Evolutionary conservation across 75 land plant species (phyloP), one percentile per base, ranked within the genome.

Genomic region (Isoetes taiwanensis): DNA sequence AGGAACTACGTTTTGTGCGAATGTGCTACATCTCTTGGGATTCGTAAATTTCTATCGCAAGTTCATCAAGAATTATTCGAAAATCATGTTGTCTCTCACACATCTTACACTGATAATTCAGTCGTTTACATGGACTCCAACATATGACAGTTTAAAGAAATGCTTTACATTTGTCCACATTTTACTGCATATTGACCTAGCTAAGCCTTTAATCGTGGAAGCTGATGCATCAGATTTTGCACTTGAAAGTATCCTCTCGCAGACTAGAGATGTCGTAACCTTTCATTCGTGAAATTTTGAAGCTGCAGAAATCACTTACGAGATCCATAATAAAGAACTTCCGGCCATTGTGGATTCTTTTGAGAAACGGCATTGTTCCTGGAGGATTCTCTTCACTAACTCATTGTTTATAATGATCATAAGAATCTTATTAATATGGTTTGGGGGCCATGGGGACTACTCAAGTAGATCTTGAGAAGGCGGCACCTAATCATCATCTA

Each of bases 221-320:
- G 61, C 61, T 42, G 61, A 58, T 58, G 61, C 56, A 58, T 58
- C 61, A 6, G 61, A 58, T 41, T 58, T 58, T 58, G 61, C 61
- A n/a, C 53, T 58, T 39, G 61, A 55, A 8, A 19, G 17, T 9
- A 30, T 55, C 14, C 31, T 41, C n/a, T 58, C 61, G 10, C 56
- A 58, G 20, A 19, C n/a, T 8, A 28, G 32, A 12, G 52, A 63
- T 2, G 64, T 52, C 56, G 64, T 54, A 23, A 41, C 64, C 16
- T 63, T 63, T 41, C 61, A n/a, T n/a, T 58, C 61, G 14, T 25
- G 31, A 9, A 58, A 58, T 9, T 58, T 58, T 40, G 9, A 3
- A n/a, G 20, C 34, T 30, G n/a, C n/a, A n/a, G n/a, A 63, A 34
- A 63, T 63, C 64, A 54, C 50, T 16, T 58, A 58, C 31, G 54